A percentile compares a stretch with the other conserved stretches of the same genome.
These are phyloP conservation scores for Chamaecyparis obtusa DNA, from an alignment of 75 land plant genomes.

Conservation along the genomic window DNA sequence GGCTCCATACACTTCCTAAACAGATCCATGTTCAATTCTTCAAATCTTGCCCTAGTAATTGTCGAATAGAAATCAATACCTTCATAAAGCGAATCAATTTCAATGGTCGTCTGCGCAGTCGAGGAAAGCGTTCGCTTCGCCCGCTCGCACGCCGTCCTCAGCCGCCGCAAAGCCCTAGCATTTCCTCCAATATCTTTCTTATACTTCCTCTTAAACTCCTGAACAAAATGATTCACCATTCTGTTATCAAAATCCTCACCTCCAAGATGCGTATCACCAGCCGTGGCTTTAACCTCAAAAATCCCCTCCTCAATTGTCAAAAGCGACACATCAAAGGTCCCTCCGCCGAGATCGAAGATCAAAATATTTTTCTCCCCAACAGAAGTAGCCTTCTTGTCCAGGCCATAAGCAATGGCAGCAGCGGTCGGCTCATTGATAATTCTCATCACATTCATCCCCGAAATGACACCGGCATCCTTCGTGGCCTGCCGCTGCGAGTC, in stretches of 20 bases:
- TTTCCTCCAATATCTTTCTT: constrained; percentile 60
- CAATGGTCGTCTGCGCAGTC: constrained; percentile 45
- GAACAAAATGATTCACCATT: constrained; percentile 56
- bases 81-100: constrained; percentile 54
- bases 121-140: constrained; percentile 60
- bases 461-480: constrained; percentile 69
- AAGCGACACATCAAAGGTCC: constrained; percentile 60
- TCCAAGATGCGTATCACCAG: constrained; percentile 60
- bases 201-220: constrained; percentile 60
- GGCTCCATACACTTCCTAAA: constrained; percentile 66
- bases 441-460: constrained; percentile 51
- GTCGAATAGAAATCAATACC: constrained; percentile 66
- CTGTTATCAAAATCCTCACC: constrained; percentile 61
- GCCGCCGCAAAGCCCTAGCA: constrained; percentile 43
- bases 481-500: constrained; percentile 73
- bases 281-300: constrained; percentile 65
- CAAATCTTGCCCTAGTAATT: constrained; percentile 52
- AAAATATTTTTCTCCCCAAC: constrained; percentile 55
- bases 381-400: constrained; percentile 55
- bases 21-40: constrained; percentile 51
- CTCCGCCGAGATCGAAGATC: constrained; percentile 61
- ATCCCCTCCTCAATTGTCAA: constrained; percentile 62
- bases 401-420: constrained; percentile 64
- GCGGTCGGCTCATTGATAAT: constrained; percentile 65
- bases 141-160: constrained; percentile 53